Evolutionary conservation across 148 eudicot genomes (phyloP), one percentile per base, ranked within the genome.

Genomic region (Silene uniflora): DNA sequence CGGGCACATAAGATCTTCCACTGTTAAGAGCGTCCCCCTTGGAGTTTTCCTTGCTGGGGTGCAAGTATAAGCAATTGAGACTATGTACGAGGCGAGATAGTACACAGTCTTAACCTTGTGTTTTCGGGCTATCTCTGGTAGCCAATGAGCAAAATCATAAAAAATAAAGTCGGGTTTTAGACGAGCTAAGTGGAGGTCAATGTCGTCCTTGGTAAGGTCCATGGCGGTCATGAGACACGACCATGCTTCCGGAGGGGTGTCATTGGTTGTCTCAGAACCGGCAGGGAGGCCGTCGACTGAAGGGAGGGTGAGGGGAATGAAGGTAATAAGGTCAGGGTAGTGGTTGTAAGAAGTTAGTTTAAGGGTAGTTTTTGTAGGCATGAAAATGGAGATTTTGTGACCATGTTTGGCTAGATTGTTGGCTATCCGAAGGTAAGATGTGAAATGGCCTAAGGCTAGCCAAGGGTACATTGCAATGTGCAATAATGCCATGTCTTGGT

Each of bases 391-490:
- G 44, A 79, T 25, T 18, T 18, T 79, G 27, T 74, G 75, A 22
- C 74, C 74, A 25, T 21, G 49, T 49, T 74, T 21, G 12, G 82
- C 78, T n/a, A 79, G 75, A n/a, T 61, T 79, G 77, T 79, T 79
- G 54, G 81, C 55, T 47, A 79, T 17, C 10, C 61, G 27, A 47
- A 79, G 73, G 67, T 3, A 68, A 1, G 77, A 21, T 18, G 55
- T 79, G 11, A 79, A 22, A 69, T 74, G 82, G 25, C 82, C 77
- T 3, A 73, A 14, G 2, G 73, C 82, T 62, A 73, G 74, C 82
- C 82, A 79, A 11, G 82, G 74, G 74, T 69, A 79, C 82, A 79
- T 79, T 21, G 68, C 74, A 12, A 74, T 69, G 61, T 79, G 82
- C 7, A 71, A 71, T 22, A 71, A 71, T 22, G 59, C 14, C 67